Base-by-base conservation (phyloP, 176 grass and related monocot genomes). In the Bonia amplexicaulis region DNA sequence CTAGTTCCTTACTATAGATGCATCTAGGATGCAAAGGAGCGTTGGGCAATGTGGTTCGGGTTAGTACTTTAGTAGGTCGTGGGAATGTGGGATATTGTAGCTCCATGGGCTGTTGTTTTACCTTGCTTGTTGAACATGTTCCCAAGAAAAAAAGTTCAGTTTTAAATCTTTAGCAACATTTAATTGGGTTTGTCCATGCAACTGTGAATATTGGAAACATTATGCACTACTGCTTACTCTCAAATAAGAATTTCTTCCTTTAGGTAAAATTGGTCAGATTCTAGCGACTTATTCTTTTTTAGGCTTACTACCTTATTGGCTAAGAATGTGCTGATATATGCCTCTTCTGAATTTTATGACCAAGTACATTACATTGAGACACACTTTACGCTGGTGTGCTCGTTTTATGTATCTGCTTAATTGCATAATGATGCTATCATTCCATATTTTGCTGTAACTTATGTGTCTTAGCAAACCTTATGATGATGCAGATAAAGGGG, bases 401-500 rank as follows among this genome's bases (percentile, higher is more conserved):
- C 52, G 4, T 37, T 59, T 55, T 77, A 66, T 78, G 27, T 78
- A 7, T 77, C 71, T 65, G 9, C 66, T 82, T 55, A 31, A 40
- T 53, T 40, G 9, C 71, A 76, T 29, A 76, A 3, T 29, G 25
- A 12, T 66, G 49, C 66, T 76, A 31, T 44, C 10, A 60, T 44
- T 41, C 22, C 33, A 76, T 84, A n/a, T 76, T 76, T 49, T 84
- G 19, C 8, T 53, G 3, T 27, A 52, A 69, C 80, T 86, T 37
- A 4, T 53, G 9, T 62, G 71, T 46, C 44, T 48, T 78, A 66
- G 20, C 26, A 66, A 72, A 77, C 53, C 22, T 46, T 76, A 74
- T 75, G 60, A 49, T 87, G 31, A 76, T 69, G 23, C 87, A 99
- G 93, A 96, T 99, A 84, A 99, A 94, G 91, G 94, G 96, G 82